A percentile compares a stretch with the other conserved stretches of the same genome.
phyloP scores from a whole-genome alignment of 208 protist genomes.

The Leishmania mexicana region DNA sequence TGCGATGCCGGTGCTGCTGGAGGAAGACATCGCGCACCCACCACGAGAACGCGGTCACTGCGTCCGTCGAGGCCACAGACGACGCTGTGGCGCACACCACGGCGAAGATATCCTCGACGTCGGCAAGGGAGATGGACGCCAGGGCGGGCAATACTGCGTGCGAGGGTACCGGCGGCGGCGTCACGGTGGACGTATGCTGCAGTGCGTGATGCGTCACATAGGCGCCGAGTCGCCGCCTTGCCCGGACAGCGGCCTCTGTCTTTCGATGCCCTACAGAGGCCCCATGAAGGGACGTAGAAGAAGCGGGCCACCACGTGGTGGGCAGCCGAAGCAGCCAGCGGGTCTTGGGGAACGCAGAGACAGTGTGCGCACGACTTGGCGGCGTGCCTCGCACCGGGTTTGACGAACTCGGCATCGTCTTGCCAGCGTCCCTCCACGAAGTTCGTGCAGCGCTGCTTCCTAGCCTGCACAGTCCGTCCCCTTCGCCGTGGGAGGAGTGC shows the following conservation, averaged over 20 bases:
- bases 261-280: not conserved
- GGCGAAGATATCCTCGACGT: slow-evolving; percentile 28
- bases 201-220: slow-evolving; percentile 29
- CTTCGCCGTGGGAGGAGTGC: slow-evolving; percentile 2
- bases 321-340: slow-evolving; percentile 26
- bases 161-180: not conserved
- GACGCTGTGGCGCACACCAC: slow-evolving; percentile 26
- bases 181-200: slow-evolving; percentile 1
- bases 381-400: slow-evolving; percentile 3
- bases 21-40: slow-evolving; percentile 31
- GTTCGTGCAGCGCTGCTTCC: not conserved
- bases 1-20: slow-evolving; percentile 19
- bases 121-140: slow-evolving; percentile 11
- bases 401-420: not conserved
- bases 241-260: not conserved
- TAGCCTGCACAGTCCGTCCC: not conserved
- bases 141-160: slow-evolving; percentile 6
- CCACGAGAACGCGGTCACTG: slow-evolving; percentile 27
- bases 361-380: not conserved
- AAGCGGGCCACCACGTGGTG: slow-evolving; percentile 21
- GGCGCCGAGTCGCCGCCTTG: slow-evolving; percentile 13
- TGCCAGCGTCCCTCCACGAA: not conserved
- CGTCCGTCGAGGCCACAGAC: slow-evolving; percentile 11
- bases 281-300: slow-evolving; percentile 7
- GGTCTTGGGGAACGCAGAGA: not conserved